These are phyloP conservation scores for Xylaria acuta DNA, from an alignment of 495 filamentous ascomycete species.

Conservation along the genomic window DNA sequence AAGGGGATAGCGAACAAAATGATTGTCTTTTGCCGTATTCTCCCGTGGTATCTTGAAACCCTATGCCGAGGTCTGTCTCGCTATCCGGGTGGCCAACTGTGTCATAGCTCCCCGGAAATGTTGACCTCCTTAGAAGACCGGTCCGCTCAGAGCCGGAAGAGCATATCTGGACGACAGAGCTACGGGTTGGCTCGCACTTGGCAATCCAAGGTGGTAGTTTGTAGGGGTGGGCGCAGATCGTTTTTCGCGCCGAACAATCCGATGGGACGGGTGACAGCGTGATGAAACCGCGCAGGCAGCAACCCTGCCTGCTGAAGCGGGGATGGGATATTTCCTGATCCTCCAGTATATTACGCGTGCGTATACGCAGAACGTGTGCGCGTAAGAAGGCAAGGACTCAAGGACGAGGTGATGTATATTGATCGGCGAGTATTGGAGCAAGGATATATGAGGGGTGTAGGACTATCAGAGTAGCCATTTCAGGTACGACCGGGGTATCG, in stretches of 20 bases:
- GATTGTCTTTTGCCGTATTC: neutral
- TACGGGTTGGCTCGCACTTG: neutral
- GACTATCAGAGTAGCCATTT: neutral
- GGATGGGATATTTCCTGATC: neutral
- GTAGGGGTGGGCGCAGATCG: neutral
- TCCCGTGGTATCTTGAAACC: neutral
- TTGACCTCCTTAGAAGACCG: neutral
- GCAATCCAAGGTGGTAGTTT: neutral
- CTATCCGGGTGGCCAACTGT: neutral
- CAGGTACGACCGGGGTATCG: slow-evolving; percentile 3
- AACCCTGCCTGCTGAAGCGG: neutral
- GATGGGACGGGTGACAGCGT: neutral
- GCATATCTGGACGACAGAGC: neutral
- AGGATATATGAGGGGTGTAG: neutral
- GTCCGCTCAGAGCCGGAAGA: neutral
- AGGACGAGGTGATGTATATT: slow-evolving; percentile 10
- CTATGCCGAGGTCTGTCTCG: neutral
- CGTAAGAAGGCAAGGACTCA: neutral
- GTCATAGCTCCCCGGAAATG: neutral
- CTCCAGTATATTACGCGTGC: slow-evolving; percentile 7
- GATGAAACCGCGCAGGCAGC: slow-evolving; percentile 11
- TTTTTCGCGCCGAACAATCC: slow-evolving; percentile 10
- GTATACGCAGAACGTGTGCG: neutral
- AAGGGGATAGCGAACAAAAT: neutral
- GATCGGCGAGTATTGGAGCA: slow-evolving; percentile 16